Evolutionary conservation across 768 basidiomycete genomes (phyloP), one percentile per base, ranked within the genome.

Genomic region (Lentinula boryana): DNA sequence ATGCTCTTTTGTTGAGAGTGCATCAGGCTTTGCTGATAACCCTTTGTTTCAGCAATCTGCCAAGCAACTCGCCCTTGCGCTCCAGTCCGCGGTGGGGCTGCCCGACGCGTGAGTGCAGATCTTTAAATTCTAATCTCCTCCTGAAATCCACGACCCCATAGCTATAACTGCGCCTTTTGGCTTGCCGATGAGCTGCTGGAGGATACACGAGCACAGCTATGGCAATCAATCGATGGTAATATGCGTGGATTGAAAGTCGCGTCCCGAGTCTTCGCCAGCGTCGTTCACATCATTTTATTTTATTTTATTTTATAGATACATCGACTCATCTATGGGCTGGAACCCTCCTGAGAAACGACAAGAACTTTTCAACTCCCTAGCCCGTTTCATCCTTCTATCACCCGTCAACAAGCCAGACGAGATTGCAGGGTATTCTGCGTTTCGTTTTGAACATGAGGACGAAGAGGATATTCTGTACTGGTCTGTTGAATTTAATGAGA

Each of bases 381-480:
- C 87, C 49, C 83, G 91, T 18, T 90, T 86, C 68, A 68, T 91
- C 58, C 61, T 89, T 23, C 74, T 80, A 40, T 67, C 66, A 23
- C 60, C 66, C 15, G 62, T 41, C 33, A 63, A 64, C 55, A 41
- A 50, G 6, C 21, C 43, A 46, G 64, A 16, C 49, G 43, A 46
- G 36, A 53, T 79, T 27, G 63, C 74, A 33, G 81, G 77, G 1
- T 84, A 76, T 62, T 65, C 78, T 15, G 83, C 84, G 73, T 92
- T 93, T 68, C 83, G 91, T 1, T 93, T 93, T 62, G 91, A 92
- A 59, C 68, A 74, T 32, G 92, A 93, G 63, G 77, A 83, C 8
- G 75, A 74, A 4, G 77, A 83, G 62, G 72, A 84, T 60, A 71
- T 89, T 3, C 54, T 91, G 3, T 94, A 93, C 68, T 93, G 90